Evolutionary conservation across 208 protist species (phyloP).

Genomic region (Herpetomonas muscarum): DNA sequence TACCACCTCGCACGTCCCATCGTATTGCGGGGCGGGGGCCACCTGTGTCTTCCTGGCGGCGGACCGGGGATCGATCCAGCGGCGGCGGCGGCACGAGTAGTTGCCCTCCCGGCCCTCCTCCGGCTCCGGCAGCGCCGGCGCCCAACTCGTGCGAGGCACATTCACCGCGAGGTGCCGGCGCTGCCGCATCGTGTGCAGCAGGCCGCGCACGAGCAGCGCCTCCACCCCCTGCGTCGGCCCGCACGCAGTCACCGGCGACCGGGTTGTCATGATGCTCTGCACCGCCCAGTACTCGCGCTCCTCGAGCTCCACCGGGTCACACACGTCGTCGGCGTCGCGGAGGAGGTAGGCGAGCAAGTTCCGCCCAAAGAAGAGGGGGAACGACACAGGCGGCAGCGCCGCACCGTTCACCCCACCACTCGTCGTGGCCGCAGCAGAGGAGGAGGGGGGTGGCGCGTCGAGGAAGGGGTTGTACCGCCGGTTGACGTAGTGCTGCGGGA

Average conservation of each 20-base stretch:
- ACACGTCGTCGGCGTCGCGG: constrained; percentile 74
- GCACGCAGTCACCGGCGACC: constrained; percentile 48
- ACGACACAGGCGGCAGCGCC: constrained; percentile 2
- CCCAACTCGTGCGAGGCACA: constrained; percentile 35
- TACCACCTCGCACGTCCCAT: constrained; percentile 12
- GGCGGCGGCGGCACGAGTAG: constrained; percentile 23
- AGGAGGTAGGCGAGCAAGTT: constrained; percentile 71
- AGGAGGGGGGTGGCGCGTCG: background rate
- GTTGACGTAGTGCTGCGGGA: constrained; percentile 25
- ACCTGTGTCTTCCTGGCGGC: background rate
- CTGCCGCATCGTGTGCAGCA: constrained; percentile 46
- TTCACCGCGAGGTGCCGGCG: constrained; percentile 29
- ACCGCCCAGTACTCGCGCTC: constrained; percentile 66
- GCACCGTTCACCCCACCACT: background rate
- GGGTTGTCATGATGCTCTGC: constrained; percentile 45
- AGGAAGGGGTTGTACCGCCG: constrained; percentile 44
- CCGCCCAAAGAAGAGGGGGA: constrained; percentile 52
- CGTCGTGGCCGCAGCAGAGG: background rate
- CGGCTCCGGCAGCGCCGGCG: constrained; percentile 1
- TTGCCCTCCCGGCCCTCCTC: constrained; percentile 33
- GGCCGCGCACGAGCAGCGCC: constrained; percentile 35
- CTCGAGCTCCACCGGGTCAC: constrained; percentile 62
- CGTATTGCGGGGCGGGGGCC: constrained; percentile 2
- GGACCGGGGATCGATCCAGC: background rate
- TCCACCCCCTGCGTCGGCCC: constrained; percentile 28